Percentiles rank a stretch among this genome's conserved stretches.
phyloP scores from a whole-genome alignment of 2,329 filamentous ascomycete species.

The Aspergillus pseudotamarii region DNA sequence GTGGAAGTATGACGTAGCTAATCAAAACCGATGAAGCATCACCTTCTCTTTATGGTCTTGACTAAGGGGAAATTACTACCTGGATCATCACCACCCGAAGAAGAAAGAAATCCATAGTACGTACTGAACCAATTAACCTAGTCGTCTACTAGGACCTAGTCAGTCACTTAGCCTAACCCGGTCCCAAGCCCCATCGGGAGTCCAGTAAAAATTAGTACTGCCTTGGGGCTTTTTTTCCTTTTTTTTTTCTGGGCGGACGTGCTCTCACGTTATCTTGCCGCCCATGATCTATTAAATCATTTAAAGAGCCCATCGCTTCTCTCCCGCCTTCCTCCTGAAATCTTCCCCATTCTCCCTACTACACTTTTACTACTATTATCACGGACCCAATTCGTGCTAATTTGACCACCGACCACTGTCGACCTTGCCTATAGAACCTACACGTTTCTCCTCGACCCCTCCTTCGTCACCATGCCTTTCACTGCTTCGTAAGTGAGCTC shows the following conservation, averaged over 20 bases:
- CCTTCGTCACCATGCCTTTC: constrained; percentile 48
- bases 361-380: background rate
- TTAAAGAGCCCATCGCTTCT: constrained; percentile 10
- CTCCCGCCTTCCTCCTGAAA: constrained; percentile 7
- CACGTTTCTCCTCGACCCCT: constrained; percentile 24
- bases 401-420: constrained; percentile 4
- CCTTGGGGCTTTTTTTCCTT: background rate
- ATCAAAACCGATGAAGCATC: constrained; percentile 2
- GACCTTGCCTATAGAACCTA: constrained; percentile 1
- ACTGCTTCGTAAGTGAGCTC: constrained; percentile 50
- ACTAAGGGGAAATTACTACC: constrained; percentile 1
- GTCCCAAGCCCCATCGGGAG: background rate
- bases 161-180: background rate
- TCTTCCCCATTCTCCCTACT: background rate
- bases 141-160: background rate
- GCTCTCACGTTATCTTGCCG: constrained; percentile 3
- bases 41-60: background rate
- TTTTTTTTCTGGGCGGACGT: background rate
- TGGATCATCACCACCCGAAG: background rate
- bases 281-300: constrained; percentile 15
- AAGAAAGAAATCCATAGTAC: constrained; percentile 1
- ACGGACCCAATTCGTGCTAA: background rate
- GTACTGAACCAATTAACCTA: background rate
- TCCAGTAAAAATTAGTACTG: background rate
- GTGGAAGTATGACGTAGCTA: constrained; percentile 21